These are phyloP conservation scores for Nymphaea colorata DNA, from an alignment of 164 flowering plant genomes.

Conservation along the genomic window DNA sequence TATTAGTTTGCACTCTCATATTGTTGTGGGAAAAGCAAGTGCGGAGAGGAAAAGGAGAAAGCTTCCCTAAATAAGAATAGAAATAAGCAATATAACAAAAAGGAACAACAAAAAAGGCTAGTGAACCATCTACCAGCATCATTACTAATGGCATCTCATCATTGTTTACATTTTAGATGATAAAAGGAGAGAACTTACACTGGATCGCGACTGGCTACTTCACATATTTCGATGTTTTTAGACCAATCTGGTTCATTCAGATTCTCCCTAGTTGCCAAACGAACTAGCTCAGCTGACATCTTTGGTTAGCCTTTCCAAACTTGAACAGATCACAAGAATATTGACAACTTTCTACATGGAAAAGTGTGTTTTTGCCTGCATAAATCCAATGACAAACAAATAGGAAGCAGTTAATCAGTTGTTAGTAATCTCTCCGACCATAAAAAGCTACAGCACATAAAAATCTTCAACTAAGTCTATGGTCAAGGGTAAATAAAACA, in stretches of 20 bases:
- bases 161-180: neutral
- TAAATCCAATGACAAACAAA: neutral
- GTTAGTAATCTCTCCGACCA: neutral
- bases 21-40: too few relatives aligned
- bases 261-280: constrained; percentile 75
- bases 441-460: neutral
- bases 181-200: constrained; percentile 26
- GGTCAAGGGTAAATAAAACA: too few relatives aligned
- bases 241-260: constrained; percentile 80
- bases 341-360: too few relatives aligned
- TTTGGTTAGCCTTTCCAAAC: neutral
- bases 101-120: too few relatives aligned
- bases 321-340: too few relatives aligned
- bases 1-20: too few relatives aligned
- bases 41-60: too few relatives aligned
- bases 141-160: neutral
- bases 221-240: constrained; percentile 82
- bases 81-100: too few relatives aligned
- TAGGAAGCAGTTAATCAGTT: neutral
- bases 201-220: constrained; percentile 61
- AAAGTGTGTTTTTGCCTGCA: neutral
- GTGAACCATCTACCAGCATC: too few relatives aligned
- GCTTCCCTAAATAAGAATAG: too few relatives aligned
- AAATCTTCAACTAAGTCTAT: neutral
- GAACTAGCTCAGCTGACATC: constrained; percentile 84